A percentile compares a stretch with the other conserved stretches of the same genome.
Evolutionary conservation across 805 yeast species (phyloP).

Genomic region (Lachancea thermotolerans): DNA sequence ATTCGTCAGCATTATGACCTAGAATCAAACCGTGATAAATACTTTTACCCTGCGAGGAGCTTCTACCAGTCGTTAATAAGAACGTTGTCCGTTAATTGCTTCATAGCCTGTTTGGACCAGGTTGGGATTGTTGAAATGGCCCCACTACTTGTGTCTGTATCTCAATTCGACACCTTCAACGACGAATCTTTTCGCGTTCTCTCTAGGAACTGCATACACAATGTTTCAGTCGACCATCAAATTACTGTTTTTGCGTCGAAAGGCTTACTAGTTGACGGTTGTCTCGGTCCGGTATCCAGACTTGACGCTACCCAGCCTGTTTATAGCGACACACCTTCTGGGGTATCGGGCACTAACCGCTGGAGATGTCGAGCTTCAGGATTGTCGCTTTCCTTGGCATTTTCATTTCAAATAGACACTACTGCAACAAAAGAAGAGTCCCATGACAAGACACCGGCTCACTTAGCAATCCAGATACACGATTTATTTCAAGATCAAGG

Average conservation of each 20-base stretch:
- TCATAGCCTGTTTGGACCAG: conserved; percentile 18
- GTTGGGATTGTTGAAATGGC: conserved; percentile 19
- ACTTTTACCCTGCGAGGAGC: conserved; percentile 7
- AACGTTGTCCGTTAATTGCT: conserved; percentile 6
- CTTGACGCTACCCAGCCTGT: conserved; percentile 2
- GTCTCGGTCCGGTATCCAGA: conserved; percentile 5
- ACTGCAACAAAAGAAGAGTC: conserved; percentile 11
- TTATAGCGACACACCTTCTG: conserved; percentile 14
- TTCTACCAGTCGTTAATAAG: conserved; percentile 10
- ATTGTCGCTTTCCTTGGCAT: conserved; percentile 5
- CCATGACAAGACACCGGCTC: conserved; percentile 9
- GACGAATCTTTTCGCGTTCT: conserved; percentile 8
- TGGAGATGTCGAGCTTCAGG: conserved; percentile 6
- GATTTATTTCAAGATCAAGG: conserved; percentile 2
- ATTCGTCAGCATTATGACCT: conserved; percentile 18
- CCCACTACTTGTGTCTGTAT: conserved; percentile 7
- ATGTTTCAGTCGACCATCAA: not conserved
- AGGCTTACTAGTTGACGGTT: conserved; percentile 11
- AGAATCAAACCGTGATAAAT: conserved; percentile 10
- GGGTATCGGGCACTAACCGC: conserved; percentile 11
- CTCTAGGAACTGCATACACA: not conserved
- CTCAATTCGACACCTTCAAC: conserved; percentile 17
- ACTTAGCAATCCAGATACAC: conserved; percentile 11
- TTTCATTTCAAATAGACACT: conserved; percentile 11
- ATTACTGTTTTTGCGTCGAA: conserved; percentile 4